phyloP scores from a whole-genome alignment of 164 flowering plant species.

The Annona cherimola region DNA sequence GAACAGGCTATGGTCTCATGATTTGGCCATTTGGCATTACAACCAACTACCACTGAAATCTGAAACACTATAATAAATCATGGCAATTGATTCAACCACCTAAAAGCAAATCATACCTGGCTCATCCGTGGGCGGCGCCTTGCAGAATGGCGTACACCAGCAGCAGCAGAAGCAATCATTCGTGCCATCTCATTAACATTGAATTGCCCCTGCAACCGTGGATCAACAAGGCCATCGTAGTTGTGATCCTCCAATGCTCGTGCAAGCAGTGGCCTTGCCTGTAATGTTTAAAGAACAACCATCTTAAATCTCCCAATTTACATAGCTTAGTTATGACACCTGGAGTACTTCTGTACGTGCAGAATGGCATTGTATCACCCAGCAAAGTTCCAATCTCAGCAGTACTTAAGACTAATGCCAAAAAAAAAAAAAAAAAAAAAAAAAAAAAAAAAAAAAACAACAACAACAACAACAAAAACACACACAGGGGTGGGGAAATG shows the following conservation, averaged over 20 bases:
- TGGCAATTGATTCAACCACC: not conserved
- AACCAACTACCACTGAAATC: not conserved
- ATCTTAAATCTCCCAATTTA: not conserved
- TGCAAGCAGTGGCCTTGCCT: constrained; percentile 84
- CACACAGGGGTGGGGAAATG: not conserved
- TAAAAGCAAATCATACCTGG: constrained; percentile 47
- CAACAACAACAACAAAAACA: not conserved
- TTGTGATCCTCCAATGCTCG: constrained; percentile 70
- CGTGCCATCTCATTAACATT: constrained; percentile 64
- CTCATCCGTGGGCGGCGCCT: constrained; percentile 84
- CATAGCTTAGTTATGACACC: not conserved
- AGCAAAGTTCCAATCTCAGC: too few relatives aligned
- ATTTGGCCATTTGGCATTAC: not conserved
- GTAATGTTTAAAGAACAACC: constrained; percentile 12
- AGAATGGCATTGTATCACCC: too few relatives aligned
- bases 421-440: not conserved
- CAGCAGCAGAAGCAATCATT: constrained; percentile 90
- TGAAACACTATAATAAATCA: not conserved
- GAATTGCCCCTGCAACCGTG: constrained; percentile 41
- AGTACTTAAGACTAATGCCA: too few relatives aligned
- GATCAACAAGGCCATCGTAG: constrained; percentile 62
- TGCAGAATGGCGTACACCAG: constrained; percentile 88
- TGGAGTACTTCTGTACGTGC: too few relatives aligned
- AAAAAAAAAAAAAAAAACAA: not conserved
- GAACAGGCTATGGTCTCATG: not conserved